phyloP scores from a whole-genome alignment of 1,139 yeast species.

The Pichia sp. region DNA sequence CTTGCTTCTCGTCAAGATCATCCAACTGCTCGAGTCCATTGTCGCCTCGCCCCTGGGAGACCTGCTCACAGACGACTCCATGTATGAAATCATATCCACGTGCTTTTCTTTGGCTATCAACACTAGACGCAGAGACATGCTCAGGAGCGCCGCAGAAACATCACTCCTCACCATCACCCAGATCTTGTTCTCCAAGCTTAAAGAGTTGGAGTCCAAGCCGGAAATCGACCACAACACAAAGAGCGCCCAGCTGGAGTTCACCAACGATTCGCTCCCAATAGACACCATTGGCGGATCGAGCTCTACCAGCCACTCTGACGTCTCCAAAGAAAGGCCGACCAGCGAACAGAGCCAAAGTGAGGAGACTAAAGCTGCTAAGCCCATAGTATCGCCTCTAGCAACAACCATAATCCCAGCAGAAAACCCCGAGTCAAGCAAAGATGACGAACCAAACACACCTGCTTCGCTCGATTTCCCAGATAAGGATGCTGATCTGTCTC shows the following conservation, averaged over 20 bases:
- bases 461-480: slow-evolving; percentile 6
- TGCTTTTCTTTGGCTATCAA: slow-evolving; percentile 91
- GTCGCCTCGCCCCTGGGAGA: slow-evolving; percentile 62
- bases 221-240: slow-evolving; percentile 31
- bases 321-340: background rate
- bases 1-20: slow-evolving; percentile 78
- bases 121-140: slow-evolving; percentile 83
- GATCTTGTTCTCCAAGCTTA: slow-evolving; percentile 60
- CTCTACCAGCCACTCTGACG: too few species aligned
- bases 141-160: slow-evolving; percentile 86
- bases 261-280: slow-evolving; percentile 28
- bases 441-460: slow-evolving; percentile 5
- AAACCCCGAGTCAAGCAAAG: background rate
- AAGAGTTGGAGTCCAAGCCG: slow-evolving; percentile 41
- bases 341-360: background rate
- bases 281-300: slow-evolving; percentile 33
- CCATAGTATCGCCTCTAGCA: background rate
- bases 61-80: slow-evolving; percentile 70
- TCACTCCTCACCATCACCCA: slow-evolving; percentile 70
- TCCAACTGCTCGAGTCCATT: slow-evolving; percentile 67
- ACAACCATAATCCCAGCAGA: slow-evolving; percentile 6
- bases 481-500: slow-evolving; percentile 36
- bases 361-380: background rate
- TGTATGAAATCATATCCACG: slow-evolving; percentile 87
- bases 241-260: slow-evolving; percentile 26